These are phyloP conservation scores for Neonectria magnoliae DNA, from an alignment of 2,329 filamentous ascomycete genomes.

Conservation along the genomic window DNA sequence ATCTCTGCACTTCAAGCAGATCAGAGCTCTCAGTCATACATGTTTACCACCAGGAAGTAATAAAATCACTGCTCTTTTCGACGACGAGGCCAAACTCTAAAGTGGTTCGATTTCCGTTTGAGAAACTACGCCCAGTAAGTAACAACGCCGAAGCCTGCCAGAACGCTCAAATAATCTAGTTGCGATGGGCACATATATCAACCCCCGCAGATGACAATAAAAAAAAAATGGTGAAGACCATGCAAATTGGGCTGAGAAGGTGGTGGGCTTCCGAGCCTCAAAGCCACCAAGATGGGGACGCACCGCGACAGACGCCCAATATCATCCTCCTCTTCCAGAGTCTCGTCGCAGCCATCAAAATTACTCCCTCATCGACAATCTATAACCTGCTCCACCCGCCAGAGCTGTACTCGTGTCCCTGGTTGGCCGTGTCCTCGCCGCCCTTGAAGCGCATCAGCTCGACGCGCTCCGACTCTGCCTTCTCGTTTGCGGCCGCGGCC, in stretches of 20 bases:
- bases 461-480: slow-evolving; percentile 57
- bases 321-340: no score
- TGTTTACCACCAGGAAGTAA: no score
- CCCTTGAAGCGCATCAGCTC: slow-evolving; percentile 62
- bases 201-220: background rate
- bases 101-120: background rate
- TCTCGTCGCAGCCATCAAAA: background rate
- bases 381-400: slow-evolving; percentile 29
- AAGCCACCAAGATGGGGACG: background rate
- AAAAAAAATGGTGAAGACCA: slow-evolving; percentile 2
- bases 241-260: background rate
- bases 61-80: no score
- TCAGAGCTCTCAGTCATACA: no score
- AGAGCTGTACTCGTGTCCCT: slow-evolving; percentile 42
- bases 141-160: slow-evolving; percentile 2
- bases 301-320: background rate
- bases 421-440: slow-evolving; percentile 38
- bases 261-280: background rate
- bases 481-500: slow-evolving; percentile 57
- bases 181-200: background rate
- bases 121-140: background rate
- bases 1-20: background rate
- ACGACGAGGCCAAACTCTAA: background rate
- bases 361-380: background rate
- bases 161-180: slow-evolving; percentile 2